Evolutionary conservation across 2,329 filamentous ascomycete genomes (phyloP).

Genomic region (Colletotrichum filicis): DNA sequence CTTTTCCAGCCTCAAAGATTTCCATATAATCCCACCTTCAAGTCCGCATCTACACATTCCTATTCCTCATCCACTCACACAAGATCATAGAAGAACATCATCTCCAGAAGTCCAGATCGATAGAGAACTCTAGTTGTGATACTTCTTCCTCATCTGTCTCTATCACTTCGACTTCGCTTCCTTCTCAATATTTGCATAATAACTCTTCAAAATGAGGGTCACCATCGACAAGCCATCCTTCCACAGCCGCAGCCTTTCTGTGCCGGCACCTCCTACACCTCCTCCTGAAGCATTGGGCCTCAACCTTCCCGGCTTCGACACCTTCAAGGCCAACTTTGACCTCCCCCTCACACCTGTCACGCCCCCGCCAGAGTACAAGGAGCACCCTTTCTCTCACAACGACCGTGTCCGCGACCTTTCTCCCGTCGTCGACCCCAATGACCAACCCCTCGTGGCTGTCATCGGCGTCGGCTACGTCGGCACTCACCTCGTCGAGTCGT

Average conservation of each 20-base stretch:
- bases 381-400: background rate
- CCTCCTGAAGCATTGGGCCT: background rate
- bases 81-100: background rate
- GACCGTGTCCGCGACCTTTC: background rate
- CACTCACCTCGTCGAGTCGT: conserved; percentile 56
- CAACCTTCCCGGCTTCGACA: background rate
- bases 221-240: background rate
- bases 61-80: background rate
- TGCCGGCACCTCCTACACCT: background rate
- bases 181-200: too few species aligned
- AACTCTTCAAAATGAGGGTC: background rate
- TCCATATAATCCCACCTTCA: background rate
- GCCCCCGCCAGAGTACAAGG: conserved; percentile 1
- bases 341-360: background rate
- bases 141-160: background rate
- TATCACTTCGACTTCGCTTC: background rate
- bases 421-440: background rate
- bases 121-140: background rate
- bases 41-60: background rate
- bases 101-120: too few species aligned
- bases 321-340: background rate
- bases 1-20: too few species aligned
- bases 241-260: conserved; percentile 6
- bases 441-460: conserved; percentile 52
- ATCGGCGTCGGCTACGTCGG: conserved; percentile 66